Conservation (phyloP, 345 rosid species). For the Citrus australasica region DNA sequence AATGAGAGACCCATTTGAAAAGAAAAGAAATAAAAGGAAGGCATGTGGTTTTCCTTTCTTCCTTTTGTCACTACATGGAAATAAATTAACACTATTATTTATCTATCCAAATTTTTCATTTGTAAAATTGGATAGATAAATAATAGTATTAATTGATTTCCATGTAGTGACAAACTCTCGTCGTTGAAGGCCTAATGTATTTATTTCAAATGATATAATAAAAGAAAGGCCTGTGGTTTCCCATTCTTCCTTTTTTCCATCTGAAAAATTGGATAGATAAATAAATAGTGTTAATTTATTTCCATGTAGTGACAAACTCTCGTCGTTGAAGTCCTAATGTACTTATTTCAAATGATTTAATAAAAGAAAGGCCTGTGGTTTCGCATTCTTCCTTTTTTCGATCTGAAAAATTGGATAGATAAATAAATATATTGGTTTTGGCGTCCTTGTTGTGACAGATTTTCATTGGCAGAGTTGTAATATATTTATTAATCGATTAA, state of each 20-base stretch:
- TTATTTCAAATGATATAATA: background rate
- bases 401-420: background rate
- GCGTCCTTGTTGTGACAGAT: background rate
- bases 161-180: background rate
- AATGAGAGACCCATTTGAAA: background rate
- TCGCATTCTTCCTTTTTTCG: background rate
- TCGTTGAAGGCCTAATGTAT: background rate
- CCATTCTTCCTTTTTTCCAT: background rate
- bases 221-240: background rate
- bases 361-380: background rate
- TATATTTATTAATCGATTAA: background rate
- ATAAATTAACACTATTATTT: too few relatives aligned
- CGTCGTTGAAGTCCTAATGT: background rate
- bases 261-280: background rate
- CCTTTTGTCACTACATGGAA: too few relatives aligned
- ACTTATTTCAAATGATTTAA: background rate
- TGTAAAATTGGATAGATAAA: background rate
- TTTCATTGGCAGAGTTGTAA: background rate
- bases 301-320: background rate
- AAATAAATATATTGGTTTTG: background rate
- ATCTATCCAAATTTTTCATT: too few relatives aligned
- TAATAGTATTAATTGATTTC: background rate
- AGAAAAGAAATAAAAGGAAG: background rate
- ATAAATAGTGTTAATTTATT: background rate
- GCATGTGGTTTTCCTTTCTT: background rate